Percentiles rank a stretch among this genome's conserved stretches.
Evolutionary conservation across 148 eudicot genomes (phyloP).

Genomic region (Nyssa sinensis): DNA sequence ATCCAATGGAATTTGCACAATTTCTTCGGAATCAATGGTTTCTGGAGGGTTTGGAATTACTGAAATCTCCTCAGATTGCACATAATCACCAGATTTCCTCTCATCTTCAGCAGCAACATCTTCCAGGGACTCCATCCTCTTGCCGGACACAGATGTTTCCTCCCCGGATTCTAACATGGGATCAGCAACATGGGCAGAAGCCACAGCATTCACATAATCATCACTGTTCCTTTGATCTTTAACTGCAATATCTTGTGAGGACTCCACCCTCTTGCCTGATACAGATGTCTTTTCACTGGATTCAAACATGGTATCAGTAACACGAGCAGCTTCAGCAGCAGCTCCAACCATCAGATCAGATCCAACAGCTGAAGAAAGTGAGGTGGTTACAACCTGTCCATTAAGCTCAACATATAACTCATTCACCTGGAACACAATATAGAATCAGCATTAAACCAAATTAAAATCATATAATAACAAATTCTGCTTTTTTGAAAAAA

Average conservation of each 20-base stretch:
- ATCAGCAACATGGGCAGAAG: constrained; percentile 16
- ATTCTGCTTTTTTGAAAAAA: too few species aligned
- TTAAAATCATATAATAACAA: neutral
- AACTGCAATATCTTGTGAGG: constrained; percentile 18
- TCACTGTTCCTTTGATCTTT: constrained; percentile 20
- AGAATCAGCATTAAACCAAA: neutral
- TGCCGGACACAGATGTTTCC: constrained; percentile 20
- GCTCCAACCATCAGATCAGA: constrained; percentile 21
- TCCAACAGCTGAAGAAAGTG: constrained; percentile 19
- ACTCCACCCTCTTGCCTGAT: constrained; percentile 26
- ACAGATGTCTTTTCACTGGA: constrained; percentile 22
- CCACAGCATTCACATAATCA: constrained; percentile 24
- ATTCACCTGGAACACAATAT: constrained; percentile 46
- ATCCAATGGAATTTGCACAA: constrained; percentile 70
- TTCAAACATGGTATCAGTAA: constrained; percentile 25
- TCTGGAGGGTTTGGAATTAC: constrained; percentile 33
- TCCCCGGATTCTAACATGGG: constrained; percentile 29
- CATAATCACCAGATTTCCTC: constrained; percentile 17
- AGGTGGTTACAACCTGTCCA: constrained; percentile 22
- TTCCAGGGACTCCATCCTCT: constrained; percentile 30
- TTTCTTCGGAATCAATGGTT: constrained; percentile 53
- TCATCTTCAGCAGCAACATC: constrained; percentile 24
- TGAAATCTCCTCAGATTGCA: constrained; percentile 19
- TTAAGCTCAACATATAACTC: constrained; percentile 62
- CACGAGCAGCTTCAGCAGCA: constrained; percentile 14